phyloP scores from a whole-genome alignment of 2,329 filamentous ascomycete genomes.

The Pseudopyrenochaeta lycopersici region DNA sequence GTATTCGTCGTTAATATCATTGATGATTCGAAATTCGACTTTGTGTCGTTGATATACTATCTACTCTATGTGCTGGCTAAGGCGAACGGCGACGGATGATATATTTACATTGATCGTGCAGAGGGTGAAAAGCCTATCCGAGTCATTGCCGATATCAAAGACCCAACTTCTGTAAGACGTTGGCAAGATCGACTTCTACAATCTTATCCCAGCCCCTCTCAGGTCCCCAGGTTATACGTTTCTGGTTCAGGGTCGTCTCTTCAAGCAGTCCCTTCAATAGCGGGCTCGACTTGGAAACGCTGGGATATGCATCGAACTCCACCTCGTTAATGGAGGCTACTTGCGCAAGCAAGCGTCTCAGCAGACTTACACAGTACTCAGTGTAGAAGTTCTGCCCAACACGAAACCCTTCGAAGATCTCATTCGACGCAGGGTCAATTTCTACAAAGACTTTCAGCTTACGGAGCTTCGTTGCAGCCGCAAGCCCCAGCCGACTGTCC shows the following conservation, averaged over 20 bases:
- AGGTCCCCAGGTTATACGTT: constrained; percentile 72
- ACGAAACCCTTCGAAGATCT: constrained; percentile 73
- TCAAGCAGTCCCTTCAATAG: constrained; percentile 71
- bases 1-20: too few species aligned
- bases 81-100: too few species aligned
- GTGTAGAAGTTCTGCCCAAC: constrained; percentile 75
- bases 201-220: constrained; percentile 68
- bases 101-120: too few species aligned
- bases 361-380: constrained; percentile 66
- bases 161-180: constrained; percentile 38
- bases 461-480: constrained; percentile 67
- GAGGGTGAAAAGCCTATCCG: background rate
- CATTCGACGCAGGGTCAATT: constrained; percentile 72
- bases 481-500: constrained; percentile 69
- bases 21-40: too few species aligned
- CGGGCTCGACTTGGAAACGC: constrained; percentile 70
- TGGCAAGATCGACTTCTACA: constrained; percentile 38
- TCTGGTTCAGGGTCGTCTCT: constrained; percentile 58
- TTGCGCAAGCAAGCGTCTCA: constrained; percentile 65
- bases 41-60: too few species aligned
- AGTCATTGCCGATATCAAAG: constrained; percentile 1
- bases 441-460: constrained; percentile 74
- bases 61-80: too few species aligned
- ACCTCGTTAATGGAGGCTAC: constrained; percentile 66
- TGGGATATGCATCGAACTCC: constrained; percentile 74